A percentile compares a stretch with the other conserved stretches of the same genome.
Evolutionary conservation across 164 flowering plant species (phyloP).

Genomic region (Vitis rotundifolia): DNA sequence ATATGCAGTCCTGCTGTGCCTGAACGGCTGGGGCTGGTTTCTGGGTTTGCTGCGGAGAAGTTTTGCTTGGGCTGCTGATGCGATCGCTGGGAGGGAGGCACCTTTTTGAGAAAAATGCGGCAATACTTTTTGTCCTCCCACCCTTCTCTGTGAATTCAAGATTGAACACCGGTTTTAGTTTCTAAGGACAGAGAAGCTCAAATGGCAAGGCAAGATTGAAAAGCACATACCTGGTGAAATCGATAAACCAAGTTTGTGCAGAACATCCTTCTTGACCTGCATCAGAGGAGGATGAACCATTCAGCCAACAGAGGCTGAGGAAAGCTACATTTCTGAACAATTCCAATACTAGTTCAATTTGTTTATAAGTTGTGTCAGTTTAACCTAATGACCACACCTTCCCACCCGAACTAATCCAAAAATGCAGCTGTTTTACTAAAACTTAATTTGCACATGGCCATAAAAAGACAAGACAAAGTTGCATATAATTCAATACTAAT

Average conservation of each 20-base stretch:
- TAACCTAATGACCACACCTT: no score
- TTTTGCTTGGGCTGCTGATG: constrained; percentile 20
- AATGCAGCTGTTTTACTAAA: no score
- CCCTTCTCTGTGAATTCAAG: constrained; percentile 39
- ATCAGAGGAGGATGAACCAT: not conserved
- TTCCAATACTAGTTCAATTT: no score
- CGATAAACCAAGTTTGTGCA: constrained; percentile 63
- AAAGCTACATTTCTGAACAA: not conserved
- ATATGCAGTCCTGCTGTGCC: constrained; percentile 14
- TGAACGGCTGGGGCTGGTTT: constrained; percentile 16
- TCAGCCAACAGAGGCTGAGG: not conserved
- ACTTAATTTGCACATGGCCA: no score
- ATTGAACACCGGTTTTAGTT: not conserved
- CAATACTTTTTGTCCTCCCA: constrained; percentile 45
- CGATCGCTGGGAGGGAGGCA: constrained; percentile 66
- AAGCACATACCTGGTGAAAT: constrained; percentile 62
- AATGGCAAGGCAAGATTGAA: not conserved
- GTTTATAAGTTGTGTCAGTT: no score
- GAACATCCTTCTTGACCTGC: constrained; percentile 82
- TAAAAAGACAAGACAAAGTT: no score
- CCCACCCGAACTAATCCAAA: no score
- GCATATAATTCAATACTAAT: no score
- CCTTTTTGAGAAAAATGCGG: constrained; percentile 76
- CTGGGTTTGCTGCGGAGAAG: constrained; percentile 35
- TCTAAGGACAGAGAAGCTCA: no score